Conservation (phyloP, 208 protist genomes). For the Herpetomonas tarakana region DNA sequence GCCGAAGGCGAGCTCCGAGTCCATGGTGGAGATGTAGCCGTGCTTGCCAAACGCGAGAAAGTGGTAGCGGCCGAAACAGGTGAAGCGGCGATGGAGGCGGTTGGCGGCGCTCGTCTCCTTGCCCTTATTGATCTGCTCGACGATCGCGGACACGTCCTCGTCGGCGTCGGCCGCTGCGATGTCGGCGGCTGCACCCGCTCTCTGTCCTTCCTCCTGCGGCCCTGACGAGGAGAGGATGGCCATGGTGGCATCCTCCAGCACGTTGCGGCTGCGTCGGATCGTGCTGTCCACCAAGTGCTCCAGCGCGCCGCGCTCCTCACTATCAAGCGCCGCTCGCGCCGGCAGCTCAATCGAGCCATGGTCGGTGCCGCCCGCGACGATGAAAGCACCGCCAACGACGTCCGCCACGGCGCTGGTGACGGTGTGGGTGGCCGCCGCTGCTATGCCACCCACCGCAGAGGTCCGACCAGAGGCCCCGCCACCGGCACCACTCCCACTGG, state of each 20-base stretch:
- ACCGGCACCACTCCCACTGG: no score
- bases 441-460: neutral
- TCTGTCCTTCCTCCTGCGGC: no score
- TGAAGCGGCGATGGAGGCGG: constrained; percentile 52
- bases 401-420: neutral
- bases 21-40: constrained; percentile 55
- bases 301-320: constrained; percentile 16
- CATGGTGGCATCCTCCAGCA: constrained; percentile 28
- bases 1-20: constrained; percentile 60
- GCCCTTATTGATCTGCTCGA: neutral
- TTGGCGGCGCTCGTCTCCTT: neutral
- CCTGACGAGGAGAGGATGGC: neutral
- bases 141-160: constrained; percentile 4
- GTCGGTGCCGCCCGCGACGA: neutral
- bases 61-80: constrained; percentile 74
- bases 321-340: constrained; percentile 2
- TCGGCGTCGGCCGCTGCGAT: neutral
- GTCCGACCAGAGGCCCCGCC: no score
- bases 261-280: constrained; percentile 30
- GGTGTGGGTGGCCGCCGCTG: neutral
- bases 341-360: neutral
- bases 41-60: constrained; percentile 45
- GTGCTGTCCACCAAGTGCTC: constrained; percentile 32
- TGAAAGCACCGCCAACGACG: neutral
- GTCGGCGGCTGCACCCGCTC: neutral